phyloP scores from a whole-genome alignment of 2,329 filamentous ascomycete species.

The Arachnopeziza araneosa region DNA sequence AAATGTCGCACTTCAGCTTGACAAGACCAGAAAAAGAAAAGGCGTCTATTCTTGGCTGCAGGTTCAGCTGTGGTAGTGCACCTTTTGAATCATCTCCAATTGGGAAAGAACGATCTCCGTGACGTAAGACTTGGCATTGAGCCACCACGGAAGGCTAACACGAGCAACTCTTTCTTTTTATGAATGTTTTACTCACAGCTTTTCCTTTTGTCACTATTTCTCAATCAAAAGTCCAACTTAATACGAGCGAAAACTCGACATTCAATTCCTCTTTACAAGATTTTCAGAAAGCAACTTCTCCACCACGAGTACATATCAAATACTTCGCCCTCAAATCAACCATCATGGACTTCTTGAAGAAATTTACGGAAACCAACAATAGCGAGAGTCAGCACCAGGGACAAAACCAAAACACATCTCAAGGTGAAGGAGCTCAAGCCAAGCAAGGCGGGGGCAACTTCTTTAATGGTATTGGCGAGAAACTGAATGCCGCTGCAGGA shows the following conservation, averaged over 20 bases:
- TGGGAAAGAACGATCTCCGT: not conserved
- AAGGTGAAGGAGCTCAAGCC: conserved; percentile 17
- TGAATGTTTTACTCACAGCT: not conserved
- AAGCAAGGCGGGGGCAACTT: conserved; percentile 36
- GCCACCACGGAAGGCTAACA: not conserved
- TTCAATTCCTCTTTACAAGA: too few species aligned
- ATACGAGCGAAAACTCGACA: too few species aligned
- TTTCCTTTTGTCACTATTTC: not conserved
- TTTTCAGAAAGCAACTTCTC: too few species aligned
- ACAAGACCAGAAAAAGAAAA: not conserved
- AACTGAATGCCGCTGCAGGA: conserved; percentile 65
- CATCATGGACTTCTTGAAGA: conserved; percentile 53
- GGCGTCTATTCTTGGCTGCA: not conserved
- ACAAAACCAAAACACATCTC: conserved; percentile 19
- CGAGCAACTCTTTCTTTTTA: not conserved
- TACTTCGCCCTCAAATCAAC: not conserved
- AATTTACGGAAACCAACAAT: conserved; percentile 39
- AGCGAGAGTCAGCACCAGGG: conserved; percentile 24
- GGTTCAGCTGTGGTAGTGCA: not conserved
- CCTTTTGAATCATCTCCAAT: not conserved
- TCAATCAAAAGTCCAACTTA: not conserved
- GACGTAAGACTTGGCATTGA: not conserved
- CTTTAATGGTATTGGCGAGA: conserved; percentile 58
- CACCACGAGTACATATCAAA: not conserved
- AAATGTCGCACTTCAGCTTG: not conserved